Conservation (phyloP, 176 grass and related monocot species). For the Zea luxurians region DNA sequence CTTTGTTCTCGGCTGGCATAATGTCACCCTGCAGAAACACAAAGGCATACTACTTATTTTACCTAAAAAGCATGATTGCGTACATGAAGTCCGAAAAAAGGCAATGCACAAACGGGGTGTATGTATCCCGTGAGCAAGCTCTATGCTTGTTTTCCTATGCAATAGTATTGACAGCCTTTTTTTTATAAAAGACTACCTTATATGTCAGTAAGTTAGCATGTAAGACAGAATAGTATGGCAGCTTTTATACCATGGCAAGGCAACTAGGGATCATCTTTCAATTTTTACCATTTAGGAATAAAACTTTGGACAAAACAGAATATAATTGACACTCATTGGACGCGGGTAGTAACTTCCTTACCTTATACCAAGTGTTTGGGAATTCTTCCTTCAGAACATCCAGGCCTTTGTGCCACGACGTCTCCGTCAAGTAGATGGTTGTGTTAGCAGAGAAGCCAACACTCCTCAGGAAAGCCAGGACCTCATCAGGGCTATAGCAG, state of each 20-base stretch:
- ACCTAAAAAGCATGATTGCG: neutral
- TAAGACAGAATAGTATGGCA: neutral
- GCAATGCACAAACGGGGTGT: neutral
- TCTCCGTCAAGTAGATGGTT: slow-evolving; percentile 80
- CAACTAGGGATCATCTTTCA: neutral
- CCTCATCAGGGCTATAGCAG: slow-evolving; percentile 69
- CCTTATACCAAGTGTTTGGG: slow-evolving; percentile 75
- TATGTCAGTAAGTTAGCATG: neutral
- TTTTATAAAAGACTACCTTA: neutral
- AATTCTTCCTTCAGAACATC: slow-evolving; percentile 64
- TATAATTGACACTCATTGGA: slow-evolving; percentile 18
- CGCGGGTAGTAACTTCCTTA: slow-evolving; percentile 23
- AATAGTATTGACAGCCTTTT: no score
- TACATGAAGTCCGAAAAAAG: slow-evolving; percentile 5
- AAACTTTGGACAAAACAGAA: neutral
- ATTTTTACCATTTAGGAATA: neutral
- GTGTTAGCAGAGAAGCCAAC: slow-evolving; percentile 62
- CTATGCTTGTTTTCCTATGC: neutral
- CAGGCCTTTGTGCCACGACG: slow-evolving; percentile 67
- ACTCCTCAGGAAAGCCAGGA: slow-evolving; percentile 67
- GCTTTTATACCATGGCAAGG: neutral
- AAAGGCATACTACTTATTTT: neutral
- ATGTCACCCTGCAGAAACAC: slow-evolving; percentile 67
- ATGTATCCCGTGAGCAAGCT: neutral
- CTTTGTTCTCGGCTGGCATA: slow-evolving; percentile 73